These are phyloP conservation scores for Yarrowia yakushimensis DNA, from an alignment of 805 yeast species.

Conservation along the genomic window DNA sequence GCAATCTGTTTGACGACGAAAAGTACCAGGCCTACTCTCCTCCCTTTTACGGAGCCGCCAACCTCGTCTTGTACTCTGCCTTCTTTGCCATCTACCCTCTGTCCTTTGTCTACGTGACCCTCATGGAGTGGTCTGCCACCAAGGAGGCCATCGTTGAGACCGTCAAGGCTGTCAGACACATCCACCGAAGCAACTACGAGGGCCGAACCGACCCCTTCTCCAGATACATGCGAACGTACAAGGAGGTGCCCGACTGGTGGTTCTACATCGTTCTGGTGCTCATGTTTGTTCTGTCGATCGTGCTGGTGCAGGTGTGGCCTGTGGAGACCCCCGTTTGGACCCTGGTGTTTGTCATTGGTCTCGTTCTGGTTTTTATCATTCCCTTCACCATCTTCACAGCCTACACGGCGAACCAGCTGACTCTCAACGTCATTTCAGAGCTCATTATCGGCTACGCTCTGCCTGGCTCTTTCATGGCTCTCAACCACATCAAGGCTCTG, in stretches of 20 bases:
- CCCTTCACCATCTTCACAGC: slow-evolving; percentile 62
- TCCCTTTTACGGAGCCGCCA: slow-evolving; percentile 59
- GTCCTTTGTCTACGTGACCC: slow-evolving; percentile 44
- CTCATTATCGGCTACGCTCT: slow-evolving; percentile 61
- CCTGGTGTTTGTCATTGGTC: slow-evolving; percentile 53
- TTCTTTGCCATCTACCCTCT: slow-evolving; percentile 56
- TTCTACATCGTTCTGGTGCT: slow-evolving; percentile 48
- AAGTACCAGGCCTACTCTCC: slow-evolving; percentile 61
- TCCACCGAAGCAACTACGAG: slow-evolving; percentile 13
- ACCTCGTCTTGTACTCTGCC: slow-evolving; percentile 48
- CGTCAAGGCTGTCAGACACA: background rate
- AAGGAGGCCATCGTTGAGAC: slow-evolving; percentile 29
- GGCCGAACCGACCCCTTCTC: slow-evolving; percentile 45
- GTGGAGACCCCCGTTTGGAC: slow-evolving; percentile 60
- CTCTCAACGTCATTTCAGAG: slow-evolving; percentile 60
- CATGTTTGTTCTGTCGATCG: slow-evolving; percentile 45
- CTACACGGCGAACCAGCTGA: slow-evolving; percentile 54
- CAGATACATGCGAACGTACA: slow-evolving; percentile 47
- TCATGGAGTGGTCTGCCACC: slow-evolving; percentile 28
- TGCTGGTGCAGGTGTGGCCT: slow-evolving; percentile 41
- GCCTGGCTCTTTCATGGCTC: slow-evolving; percentile 57
- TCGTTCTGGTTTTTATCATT: slow-evolving; percentile 54
- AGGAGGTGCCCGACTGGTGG: slow-evolving; percentile 54
- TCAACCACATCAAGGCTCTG: slow-evolving; percentile 50
- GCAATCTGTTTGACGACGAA: slow-evolving; percentile 40